Conservation (phyloP, 768 basidiomycete genomes). For the Pisolithus albus region DNA sequence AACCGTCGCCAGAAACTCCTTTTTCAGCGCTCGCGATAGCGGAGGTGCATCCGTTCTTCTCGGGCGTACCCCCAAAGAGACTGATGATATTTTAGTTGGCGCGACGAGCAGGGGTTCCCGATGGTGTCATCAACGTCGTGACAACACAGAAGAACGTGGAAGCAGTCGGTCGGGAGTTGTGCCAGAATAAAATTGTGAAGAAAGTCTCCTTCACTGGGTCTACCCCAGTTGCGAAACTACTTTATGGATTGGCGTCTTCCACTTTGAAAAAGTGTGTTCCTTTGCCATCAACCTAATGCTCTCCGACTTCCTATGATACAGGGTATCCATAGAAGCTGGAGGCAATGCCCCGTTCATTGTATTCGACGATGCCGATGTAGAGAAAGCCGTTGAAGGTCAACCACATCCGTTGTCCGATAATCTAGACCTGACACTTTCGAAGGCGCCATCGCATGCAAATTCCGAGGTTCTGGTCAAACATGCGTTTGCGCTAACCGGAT, state of each 20-base stretch:
- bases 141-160: constrained; percentile 78
- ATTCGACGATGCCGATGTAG: constrained; percentile 92
- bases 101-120: constrained; percentile 84
- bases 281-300: not conserved
- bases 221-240: constrained; percentile 68
- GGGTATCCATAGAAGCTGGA: constrained; percentile 78
- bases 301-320: constrained; percentile 8
- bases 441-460: constrained; percentile 75
- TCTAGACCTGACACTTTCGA: not conserved
- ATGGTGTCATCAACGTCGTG: constrained; percentile 92
- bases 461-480: constrained; percentile 76
- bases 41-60: constrained; percentile 47
- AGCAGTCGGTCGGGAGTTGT: constrained; percentile 92
- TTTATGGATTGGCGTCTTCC: constrained; percentile 65
- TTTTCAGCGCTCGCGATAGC: constrained; percentile 86
- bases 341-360: constrained; percentile 97
- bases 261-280: constrained; percentile 72
- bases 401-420: constrained; percentile 4
- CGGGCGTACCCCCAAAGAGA: not conserved
- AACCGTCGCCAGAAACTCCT: constrained; percentile 92
- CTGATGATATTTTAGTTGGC: constrained; percentile 46
- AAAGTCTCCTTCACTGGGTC: constrained; percentile 93
- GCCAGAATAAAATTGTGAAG: constrained; percentile 76
- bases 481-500: constrained; percentile 88
- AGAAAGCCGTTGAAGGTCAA: constrained; percentile 79